Conservation (phyloP, 805 yeast genomes). For the Candida suzukii region DNA sequence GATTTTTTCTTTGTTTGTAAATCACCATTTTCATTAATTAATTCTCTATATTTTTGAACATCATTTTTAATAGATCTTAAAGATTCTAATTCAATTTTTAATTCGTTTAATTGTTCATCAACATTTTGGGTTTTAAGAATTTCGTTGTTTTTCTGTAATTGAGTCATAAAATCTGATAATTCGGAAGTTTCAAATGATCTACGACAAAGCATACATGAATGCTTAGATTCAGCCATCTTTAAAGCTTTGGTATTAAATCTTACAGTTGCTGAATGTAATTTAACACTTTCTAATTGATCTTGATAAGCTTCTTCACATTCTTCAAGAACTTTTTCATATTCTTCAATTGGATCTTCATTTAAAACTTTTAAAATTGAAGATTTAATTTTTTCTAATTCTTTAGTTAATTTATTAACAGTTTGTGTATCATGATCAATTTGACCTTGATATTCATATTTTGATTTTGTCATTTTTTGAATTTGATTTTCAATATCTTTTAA, state of each 20-base stretch:
- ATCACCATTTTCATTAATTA: constrained; percentile 2
- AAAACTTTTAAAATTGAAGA: constrained; percentile 16
- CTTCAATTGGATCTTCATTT: constrained; percentile 35
- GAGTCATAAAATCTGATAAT: constrained; percentile 10
- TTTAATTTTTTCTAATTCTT: constrained; percentile 4
- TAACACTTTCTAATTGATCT: constrained; percentile 55
- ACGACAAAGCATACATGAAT: constrained; percentile 67
- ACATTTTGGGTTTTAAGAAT: constrained; percentile 12
- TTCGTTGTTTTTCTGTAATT: constrained; percentile 16
- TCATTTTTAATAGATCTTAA: constrained; percentile 22
- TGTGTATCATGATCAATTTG: not conserved
- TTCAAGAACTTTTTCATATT: constrained; percentile 41
- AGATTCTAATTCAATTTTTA: constrained; percentile 20
- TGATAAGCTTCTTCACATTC: constrained; percentile 59
- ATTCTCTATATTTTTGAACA: constrained; percentile 14
- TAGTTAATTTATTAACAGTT: constrained; percentile 1
- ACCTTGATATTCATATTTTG: not conserved
- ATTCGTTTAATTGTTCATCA: constrained; percentile 14
- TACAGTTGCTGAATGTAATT: constrained; percentile 61
- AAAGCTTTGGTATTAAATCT: constrained; percentile 68
- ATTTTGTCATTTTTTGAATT: constrained; percentile 1
- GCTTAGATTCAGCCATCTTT: constrained; percentile 46
- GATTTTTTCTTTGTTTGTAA: not conserved
- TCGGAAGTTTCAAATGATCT: constrained; percentile 45
- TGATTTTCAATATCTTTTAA: not conserved